A percentile compares a stretch with the other conserved stretches of the same genome.
Evolutionary conservation across 106 monocot genomes (phyloP).

Genomic region (Dendrobium huoshanense): DNA sequence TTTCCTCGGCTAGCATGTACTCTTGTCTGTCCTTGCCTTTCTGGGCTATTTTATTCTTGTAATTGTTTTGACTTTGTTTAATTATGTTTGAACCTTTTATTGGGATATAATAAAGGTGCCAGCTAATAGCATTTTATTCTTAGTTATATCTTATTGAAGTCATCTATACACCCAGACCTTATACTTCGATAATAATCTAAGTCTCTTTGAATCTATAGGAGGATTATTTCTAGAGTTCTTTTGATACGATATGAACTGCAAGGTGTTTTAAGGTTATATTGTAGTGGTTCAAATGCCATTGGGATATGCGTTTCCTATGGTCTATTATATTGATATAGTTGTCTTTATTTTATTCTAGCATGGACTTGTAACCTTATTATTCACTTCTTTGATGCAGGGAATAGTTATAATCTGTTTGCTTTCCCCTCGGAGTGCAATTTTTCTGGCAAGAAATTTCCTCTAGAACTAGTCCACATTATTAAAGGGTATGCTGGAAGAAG

Average conservation of each 20-base stretch:
- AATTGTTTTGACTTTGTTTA: background rate
- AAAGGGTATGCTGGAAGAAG: constrained; percentile 42
- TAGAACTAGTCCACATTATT: constrained; percentile 66
- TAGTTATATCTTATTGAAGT: too few relatives aligned
- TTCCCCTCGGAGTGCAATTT: constrained; percentile 99
- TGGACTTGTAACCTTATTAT: background rate
- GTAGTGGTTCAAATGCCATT: too few relatives aligned
- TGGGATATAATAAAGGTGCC: background rate
- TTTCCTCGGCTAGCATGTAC: background rate
- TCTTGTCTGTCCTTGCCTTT: background rate
- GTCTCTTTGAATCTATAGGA: too few relatives aligned
- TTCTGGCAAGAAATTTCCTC: constrained; percentile 75
- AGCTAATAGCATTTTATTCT: background rate
- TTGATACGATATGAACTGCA: too few relatives aligned
- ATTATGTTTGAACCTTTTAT: background rate
- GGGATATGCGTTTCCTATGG: background rate
- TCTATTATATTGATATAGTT: background rate
- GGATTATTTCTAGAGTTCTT: too few relatives aligned
- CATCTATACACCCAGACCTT: too few relatives aligned
- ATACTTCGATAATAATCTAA: too few relatives aligned
- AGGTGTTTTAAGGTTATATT: too few relatives aligned
- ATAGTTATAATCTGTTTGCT: constrained; percentile 66
- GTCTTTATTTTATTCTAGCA: background rate
- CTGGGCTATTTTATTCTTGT: background rate
- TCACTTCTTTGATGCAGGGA: constrained; percentile 32